Evolutionary conservation across 139 green algal species (phyloP), one percentile per base, ranked within the genome.

Genomic region (Tetraselmis chui): DNA sequence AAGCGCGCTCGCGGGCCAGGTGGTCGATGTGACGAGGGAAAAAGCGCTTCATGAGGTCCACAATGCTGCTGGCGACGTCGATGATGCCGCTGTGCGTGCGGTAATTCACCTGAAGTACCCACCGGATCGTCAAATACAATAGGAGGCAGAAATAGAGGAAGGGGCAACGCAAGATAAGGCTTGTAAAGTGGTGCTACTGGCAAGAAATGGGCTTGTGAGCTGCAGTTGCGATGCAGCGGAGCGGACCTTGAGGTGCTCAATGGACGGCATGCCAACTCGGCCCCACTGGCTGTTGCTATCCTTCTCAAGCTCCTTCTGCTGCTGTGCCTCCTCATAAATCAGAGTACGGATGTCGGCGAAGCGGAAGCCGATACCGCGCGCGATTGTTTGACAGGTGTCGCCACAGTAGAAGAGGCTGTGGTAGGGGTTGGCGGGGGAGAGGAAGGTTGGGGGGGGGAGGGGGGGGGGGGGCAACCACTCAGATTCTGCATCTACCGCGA

Each of bases 321-420:
- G 76, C 67, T 82, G 28, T 30, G 83, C 78, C 80, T 91, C 87
- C 80, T 90, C 80, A 26, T 79, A 87, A 31, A 93, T 90, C 23
- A 93, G 83, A 0, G 86, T 81, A 24, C 27, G 18, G n/a, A 85
- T 31, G 58, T 84, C 83, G 22, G 30, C 26, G 77, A 94, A 95
- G 32, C 91, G 86, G 86, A 96, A 96, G 67, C 87, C 90, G 31
- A 96, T 87, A 45, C 93, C 93, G 23, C 89, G 88, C 0, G 93
- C 90, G n/a, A 96, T 96, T 75, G 92, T 96, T 80, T 96, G 93
- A 2, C 89, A 90, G 0, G 92, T 93, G 81, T 96, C 93, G 0
- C 92, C 93, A 76, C 89, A 95, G 86, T 95, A 94, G 86, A 97
- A 97, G 0, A 93, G 79, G 28, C 76, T 80, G 30, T 18, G 45